Conservation (phyloP, 495 filamentous ascomycete genomes). For the Hypoxylon fragiforme region DNA sequence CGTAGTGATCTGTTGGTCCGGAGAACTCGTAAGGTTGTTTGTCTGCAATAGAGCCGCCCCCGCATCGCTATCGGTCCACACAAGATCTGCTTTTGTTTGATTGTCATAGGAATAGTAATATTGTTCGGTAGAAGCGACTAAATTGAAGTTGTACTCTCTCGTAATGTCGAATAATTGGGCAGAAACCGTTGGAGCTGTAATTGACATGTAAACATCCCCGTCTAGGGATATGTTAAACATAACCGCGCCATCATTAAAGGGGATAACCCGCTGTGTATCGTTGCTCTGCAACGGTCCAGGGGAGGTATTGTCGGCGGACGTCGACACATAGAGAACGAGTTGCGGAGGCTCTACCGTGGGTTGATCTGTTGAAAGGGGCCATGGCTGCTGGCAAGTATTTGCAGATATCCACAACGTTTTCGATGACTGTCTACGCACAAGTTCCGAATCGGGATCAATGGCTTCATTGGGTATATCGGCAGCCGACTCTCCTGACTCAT, state of each 20-base stretch:
- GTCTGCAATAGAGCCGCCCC: constrained; percentile 77
- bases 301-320: constrained; percentile 59
- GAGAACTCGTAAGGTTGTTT: constrained; percentile 59
- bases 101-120: constrained; percentile 66
- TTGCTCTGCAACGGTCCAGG: constrained; percentile 65
- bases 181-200: constrained; percentile 67
- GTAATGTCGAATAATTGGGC: constrained; percentile 53
- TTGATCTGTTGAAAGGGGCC: constrained; percentile 45
- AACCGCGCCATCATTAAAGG: constrained; percentile 62
- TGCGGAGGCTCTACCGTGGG: constrained; percentile 60
- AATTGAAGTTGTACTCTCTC: constrained; percentile 67
- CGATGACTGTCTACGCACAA: constrained; percentile 31
- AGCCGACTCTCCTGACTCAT: constrained; percentile 17
- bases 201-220: constrained; percentile 70
- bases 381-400: constrained; percentile 78
- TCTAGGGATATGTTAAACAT: constrained; percentile 56
- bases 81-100: constrained; percentile 53
- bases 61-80: constrained; percentile 79
- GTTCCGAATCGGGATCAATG: constrained; percentile 11
- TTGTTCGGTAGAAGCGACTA: constrained; percentile 79
- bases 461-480: constrained; percentile 8
- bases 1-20: constrained; percentile 41
- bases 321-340: constrained; percentile 78
- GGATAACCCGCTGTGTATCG: constrained; percentile 46
- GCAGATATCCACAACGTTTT: constrained; percentile 74